Base-by-base conservation (phyloP, 1,284 basidiomycete genomes). In the Austroboletus sp. region DNA sequence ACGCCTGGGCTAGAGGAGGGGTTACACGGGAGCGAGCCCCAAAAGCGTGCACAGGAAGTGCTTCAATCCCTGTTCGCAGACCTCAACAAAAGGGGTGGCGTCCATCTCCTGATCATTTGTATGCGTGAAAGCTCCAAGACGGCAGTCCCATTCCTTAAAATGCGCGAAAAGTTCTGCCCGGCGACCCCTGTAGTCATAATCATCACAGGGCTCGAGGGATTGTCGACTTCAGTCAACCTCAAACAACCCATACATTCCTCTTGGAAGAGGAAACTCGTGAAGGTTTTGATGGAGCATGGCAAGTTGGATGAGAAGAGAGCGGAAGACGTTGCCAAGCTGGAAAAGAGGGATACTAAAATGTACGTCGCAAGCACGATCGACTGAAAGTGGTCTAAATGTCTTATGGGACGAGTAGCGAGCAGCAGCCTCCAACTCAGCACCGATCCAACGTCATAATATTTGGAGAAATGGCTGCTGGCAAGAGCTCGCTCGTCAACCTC, bases 161-260 rank as follows among this genome's bases (percentile, higher is more conserved):
- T 54, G n/a, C 52, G 54, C 9, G 46, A 53, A 5, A 52, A 39
- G 40, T 48, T 53, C 39, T 47, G 46, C 39, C 48, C 47, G 9
- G n/a, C 44, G 13, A 59, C 53, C 0, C 66, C 66, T 4, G 55
- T 63, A 6, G 54, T 61, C 5, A 48, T 57, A 1, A 45, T 68
- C 13, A 50, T 67, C 49, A 66, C 66, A 3, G 64, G 52, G 16
- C 54, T 66, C 31, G 63, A 66, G 45, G 51, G 55, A n/a, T 33
- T 41, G 39, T 57, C 52, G 21, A 38, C 48, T 31, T 9, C 40
- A 2, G 40, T 45, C 29, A 41, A 53, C 13, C 31, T 51, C 6
- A 9, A n/a, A n/a, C 2, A 43, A 16, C 60, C 63, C 39, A 58
- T 58, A 13, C 0, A 59, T 33, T 49, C 56, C 8, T 47, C 52